A percentile compares a stretch with the other conserved stretches of the same genome.
These are phyloP conservation scores for Daldinia sp. DNA, from an alignment of 2,329 filamentous ascomycete genomes.

Conservation along the genomic window DNA sequence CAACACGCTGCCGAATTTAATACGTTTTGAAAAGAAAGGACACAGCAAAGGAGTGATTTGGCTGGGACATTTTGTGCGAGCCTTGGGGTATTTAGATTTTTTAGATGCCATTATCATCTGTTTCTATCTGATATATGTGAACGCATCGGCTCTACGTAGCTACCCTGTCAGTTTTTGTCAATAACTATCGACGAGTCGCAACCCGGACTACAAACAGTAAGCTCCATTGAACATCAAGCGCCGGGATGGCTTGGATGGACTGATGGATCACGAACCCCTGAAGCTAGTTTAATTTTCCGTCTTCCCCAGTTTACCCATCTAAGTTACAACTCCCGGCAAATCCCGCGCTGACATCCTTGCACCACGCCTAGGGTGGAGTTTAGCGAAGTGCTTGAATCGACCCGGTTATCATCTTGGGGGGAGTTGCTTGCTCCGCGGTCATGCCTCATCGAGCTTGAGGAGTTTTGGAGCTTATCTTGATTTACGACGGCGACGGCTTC, in stretches of 20 bases:
- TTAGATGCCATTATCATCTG: conserved; percentile 17
- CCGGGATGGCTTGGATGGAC: conserved; percentile 17
- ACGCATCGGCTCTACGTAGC: conserved; percentile 7
- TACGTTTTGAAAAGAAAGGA: conserved; percentile 6
- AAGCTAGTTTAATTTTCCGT: conserved; percentile 31
- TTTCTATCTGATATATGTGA: conserved; percentile 28
- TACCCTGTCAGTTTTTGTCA: conserved; percentile 19
- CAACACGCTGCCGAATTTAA: conserved; percentile 7
- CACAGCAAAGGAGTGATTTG: conserved; percentile 9
- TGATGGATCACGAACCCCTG: conserved; percentile 30
- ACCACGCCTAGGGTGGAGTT: conserved; percentile 14
- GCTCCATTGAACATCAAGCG: conserved; percentile 25
- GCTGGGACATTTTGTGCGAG: conserved; percentile 16
- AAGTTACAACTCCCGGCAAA: conserved; percentile 26
- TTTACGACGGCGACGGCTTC: neutral
- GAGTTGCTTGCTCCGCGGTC: conserved; percentile 22
- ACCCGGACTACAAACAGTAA: conserved; percentile 34
- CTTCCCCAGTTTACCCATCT: conserved; percentile 24
- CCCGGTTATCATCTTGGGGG: conserved; percentile 25
- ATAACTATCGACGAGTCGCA: conserved; percentile 31
- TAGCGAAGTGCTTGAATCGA: conserved; percentile 29
- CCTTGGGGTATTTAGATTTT: conserved; percentile 1
- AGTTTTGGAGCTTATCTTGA: neutral
- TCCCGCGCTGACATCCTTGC: conserved; percentile 27
- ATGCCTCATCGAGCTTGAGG: conserved; percentile 15